Evolutionary conservation across 352 stramenopile species (phyloP).

Genomic region (Phytophthora cajani): DNA sequence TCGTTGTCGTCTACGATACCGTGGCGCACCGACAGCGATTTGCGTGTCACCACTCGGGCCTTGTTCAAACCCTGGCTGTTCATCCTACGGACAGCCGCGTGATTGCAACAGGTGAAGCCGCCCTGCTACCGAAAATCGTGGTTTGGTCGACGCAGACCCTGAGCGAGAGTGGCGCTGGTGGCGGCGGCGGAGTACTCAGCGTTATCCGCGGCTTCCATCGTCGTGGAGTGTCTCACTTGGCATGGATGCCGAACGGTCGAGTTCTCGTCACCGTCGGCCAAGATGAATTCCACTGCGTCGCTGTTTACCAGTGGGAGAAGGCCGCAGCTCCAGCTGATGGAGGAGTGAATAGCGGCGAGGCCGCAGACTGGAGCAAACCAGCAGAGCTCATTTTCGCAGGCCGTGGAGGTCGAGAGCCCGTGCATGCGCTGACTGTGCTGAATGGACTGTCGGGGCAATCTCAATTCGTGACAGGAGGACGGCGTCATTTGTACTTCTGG

Average conservation of each 20-base stretch:
- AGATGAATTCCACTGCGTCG: slow-evolving; percentile 73
- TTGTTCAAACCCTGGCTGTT: slow-evolving; percentile 65
- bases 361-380: slow-evolving; percentile 61
- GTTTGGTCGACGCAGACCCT: slow-evolving; percentile 64
- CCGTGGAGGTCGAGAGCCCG: slow-evolving; percentile 52
- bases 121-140: slow-evolving; percentile 63
- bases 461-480: slow-evolving; percentile 73
- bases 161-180: slow-evolving; percentile 34
- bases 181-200: slow-evolving; percentile 51
- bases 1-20: slow-evolving; percentile 73
- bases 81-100: slow-evolving; percentile 58
- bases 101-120: slow-evolving; percentile 69
- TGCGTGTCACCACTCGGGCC: slow-evolving; percentile 63
- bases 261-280: slow-evolving; percentile 73
- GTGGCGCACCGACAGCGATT: slow-evolving; percentile 79
- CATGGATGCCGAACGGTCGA: slow-evolving; percentile 76
- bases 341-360: not conserved
- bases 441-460: slow-evolving; percentile 28
- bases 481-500: slow-evolving; percentile 81
- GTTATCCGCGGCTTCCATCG: slow-evolving; percentile 74
- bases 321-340: slow-evolving; percentile 7
- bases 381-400: slow-evolving; percentile 63
- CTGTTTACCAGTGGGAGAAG: slow-evolving; percentile 80
- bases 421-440: slow-evolving; percentile 48
- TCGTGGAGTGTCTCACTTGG: slow-evolving; percentile 66